Conservation (phyloP, 257 asterid species). For the Plectranthus barbatus region DNA sequence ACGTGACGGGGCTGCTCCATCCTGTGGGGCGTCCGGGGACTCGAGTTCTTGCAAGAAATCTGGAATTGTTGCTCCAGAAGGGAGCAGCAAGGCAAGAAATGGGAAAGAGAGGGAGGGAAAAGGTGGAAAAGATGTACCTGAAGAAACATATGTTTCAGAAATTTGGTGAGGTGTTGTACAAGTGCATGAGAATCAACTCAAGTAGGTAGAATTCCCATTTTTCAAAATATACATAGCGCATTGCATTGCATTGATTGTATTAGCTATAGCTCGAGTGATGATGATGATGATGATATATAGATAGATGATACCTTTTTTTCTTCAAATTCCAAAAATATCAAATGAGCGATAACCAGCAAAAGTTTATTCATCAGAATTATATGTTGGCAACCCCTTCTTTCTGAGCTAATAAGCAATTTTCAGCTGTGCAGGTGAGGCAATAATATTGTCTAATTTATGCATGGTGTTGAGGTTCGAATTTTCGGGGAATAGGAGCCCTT, state of each 20-base stretch:
- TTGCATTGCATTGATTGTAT: conserved; percentile 16
- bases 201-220: conserved; percentile 34
- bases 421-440: no score
- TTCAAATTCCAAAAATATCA: no score
- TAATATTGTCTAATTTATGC: no score
- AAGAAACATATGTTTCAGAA: conserved; percentile 87
- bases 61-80: conserved; percentile 52
- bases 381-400: no score
- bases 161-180: conserved; percentile 82
- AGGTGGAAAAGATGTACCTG: conserved; percentile 75
- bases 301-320: no score
- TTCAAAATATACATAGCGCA: conserved; percentile 4
- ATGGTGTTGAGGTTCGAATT: no score
- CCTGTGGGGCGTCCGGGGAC: conserved; percentile 81
- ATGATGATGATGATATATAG: no score
- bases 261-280: not conserved
- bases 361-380: no score
- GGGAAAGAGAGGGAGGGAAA: conserved; percentile 76
- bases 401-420: no score
- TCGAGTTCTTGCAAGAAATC: conserved; percentile 51
- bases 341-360: no score
- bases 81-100: conserved; percentile 56
- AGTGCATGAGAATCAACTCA: conserved; percentile 76
- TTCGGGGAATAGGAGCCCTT: no score
- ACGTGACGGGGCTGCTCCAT: conserved; percentile 76